A percentile compares a stretch with the other conserved stretches of the same genome.
phyloP scores from a whole-genome alignment of 768 basidiomycete species.

The Leccinum disarticulatum region DNA sequence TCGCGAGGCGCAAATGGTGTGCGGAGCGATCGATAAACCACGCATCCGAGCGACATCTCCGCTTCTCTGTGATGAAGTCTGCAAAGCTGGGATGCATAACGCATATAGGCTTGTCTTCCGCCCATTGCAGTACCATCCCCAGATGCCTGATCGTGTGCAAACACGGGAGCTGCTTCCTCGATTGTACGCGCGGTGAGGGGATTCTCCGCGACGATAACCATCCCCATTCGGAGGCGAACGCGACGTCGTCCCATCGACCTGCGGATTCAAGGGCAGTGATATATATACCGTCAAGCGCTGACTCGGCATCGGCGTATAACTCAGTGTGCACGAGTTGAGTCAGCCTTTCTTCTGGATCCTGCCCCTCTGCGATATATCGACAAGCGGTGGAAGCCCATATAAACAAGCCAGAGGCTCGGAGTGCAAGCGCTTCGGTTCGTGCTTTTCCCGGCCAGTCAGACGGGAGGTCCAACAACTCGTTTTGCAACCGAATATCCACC shows the following conservation, averaged over 20 bases:
- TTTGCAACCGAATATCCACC: constrained; percentile 27
- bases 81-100: constrained; percentile 35
- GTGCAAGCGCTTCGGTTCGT: constrained; percentile 15
- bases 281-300: constrained; percentile 31
- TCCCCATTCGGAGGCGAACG: constrained; percentile 31
- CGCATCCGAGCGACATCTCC: constrained; percentile 27
- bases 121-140: constrained; percentile 29
- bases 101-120: constrained; percentile 26
- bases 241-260: constrained; percentile 31
- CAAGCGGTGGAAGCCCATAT: constrained; percentile 36
- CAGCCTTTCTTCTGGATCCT: constrained; percentile 32
- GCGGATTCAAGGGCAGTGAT: constrained; percentile 32
- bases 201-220: constrained; percentile 30
- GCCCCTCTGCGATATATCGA: constrained; percentile 31
- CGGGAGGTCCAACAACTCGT: constrained; percentile 27
- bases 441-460: constrained; percentile 32
- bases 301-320: constrained; percentile 27
- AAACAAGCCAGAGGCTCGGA: constrained; percentile 34
- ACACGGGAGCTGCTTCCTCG: constrained; percentile 26
- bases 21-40: constrained; percentile 30
- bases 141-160: constrained; percentile 32
- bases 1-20: constrained; percentile 25
- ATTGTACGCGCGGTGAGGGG: constrained; percentile 27
- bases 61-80: constrained; percentile 34
- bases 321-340: constrained; percentile 21